Base-by-base conservation (phyloP, 108 stramenopile genomes). In the Mayamaea pseudoterrestris region DNA sequence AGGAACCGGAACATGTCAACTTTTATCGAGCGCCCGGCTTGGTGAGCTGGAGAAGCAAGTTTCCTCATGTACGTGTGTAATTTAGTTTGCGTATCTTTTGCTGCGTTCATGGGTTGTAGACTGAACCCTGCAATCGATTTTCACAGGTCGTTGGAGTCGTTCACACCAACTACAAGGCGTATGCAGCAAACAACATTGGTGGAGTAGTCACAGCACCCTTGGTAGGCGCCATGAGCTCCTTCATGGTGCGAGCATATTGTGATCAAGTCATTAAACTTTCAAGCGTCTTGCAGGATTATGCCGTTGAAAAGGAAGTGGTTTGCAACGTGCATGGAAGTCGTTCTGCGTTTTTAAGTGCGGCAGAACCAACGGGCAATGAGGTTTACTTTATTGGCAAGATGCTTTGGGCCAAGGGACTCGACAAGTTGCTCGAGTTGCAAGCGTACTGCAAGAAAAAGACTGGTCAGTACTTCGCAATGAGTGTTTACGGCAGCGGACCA, bases 1-100 rank as follows among this genome's bases (percentile, higher is more conserved):
- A 94, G 68, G 95, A 96, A 61, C 93, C 95, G 8, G 95, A 96
- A 62, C 95, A 96, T 68, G 44, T 96, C 41, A 96, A 93, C 68
- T 95, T 90, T 90, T 87, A 83, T 51, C 63, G 83, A n/a, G 64
- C 61, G 30, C 60, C 65, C 43, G 68, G 53, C 9, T 63, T 61
- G 46, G 66, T 60, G 35, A 73, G 84, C 45, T 96, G 95, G 95
- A 69, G 76, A 8, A 42, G 60, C 32, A 69, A 88, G n/a, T 96
- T 94, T 52, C 50, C 55, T 29, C 82, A 91, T 65, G 91, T 94
- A n/a, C 75, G 93, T 4, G 95, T 34, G 13, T 34, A 34, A 9
- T 34, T 34, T 13, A 34, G 32, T 9, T 34, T 34, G 9, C 13
- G 11, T 34, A 11, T 34, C 13, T 34, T 9, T 34, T 34, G 32